Evolutionary conservation across 169 alveolate species (phyloP).

Genomic region (Eimeria falciformis): DNA sequence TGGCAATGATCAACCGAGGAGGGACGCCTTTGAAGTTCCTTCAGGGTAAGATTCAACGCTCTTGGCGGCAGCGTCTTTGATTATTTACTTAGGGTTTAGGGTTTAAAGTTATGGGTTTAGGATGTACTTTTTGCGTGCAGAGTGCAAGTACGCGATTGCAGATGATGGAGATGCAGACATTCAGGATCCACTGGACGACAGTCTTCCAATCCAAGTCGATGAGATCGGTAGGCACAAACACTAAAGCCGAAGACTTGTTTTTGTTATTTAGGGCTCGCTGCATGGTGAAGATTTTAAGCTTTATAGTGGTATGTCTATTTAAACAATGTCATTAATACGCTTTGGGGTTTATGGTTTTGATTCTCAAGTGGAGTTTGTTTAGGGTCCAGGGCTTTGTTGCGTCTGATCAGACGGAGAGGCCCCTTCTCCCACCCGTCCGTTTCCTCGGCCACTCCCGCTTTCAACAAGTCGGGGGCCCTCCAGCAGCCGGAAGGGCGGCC

Average conservation of each 20-base stretch:
- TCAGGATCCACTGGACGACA: not conserved
- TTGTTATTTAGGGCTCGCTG: too few relatives aligned
- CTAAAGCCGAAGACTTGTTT: too few relatives aligned
- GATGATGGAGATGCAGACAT: not conserved
- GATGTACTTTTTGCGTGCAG: not conserved
- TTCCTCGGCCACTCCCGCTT: not conserved
- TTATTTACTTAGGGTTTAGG: not conserved
- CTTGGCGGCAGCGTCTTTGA: not conserved
- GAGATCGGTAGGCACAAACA: not conserved
- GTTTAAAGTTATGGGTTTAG: not conserved
- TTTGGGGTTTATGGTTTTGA: not conserved
- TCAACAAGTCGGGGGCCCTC: not conserved
- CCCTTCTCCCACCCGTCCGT: not conserved
- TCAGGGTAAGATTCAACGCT: not conserved
- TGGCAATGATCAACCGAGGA: not conserved
- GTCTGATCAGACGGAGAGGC: not conserved
- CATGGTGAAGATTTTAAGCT: too few relatives aligned
- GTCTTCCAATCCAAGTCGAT: not conserved
- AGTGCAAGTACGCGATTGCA: conserved; percentile 15
- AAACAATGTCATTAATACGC: too few relatives aligned
- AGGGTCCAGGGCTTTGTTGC: not conserved
- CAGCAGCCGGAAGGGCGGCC: not conserved
- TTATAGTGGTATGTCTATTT: too few relatives aligned
- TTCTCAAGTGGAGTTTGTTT: not conserved
- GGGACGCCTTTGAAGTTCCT: not conserved